Conservation (phyloP, 208 protist genomes). For the Acanthamoeba healyi region DNA sequence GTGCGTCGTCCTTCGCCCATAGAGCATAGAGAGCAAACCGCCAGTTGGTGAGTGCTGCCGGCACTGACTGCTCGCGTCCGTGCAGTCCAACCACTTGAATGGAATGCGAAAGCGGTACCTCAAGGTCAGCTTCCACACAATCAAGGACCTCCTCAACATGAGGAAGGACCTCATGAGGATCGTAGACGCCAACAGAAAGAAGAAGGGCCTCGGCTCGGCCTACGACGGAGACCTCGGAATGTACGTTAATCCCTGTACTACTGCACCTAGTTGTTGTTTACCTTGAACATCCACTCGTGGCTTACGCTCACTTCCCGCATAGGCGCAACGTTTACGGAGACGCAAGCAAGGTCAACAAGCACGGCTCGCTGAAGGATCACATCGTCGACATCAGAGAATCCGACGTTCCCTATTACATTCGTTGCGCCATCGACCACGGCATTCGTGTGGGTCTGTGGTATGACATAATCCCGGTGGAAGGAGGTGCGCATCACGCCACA, state of each 20-base stretch:
- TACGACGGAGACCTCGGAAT: conserved; percentile 67
- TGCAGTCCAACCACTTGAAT: conserved; percentile 96
- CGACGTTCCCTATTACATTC: conserved; percentile 99
- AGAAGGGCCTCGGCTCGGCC: conserved; percentile 10
- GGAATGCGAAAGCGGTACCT: conserved; percentile 94
- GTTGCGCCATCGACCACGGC: conserved; percentile 96
- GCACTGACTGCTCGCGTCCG: not conserved
- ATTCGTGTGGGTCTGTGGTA: conserved; percentile 98
- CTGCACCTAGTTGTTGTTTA: not conserved
- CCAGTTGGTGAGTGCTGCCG: too few relatives aligned
- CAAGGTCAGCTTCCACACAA: conserved; percentile 96
- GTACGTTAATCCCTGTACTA: not conserved
- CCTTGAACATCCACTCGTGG: not conserved
- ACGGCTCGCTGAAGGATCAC: conserved; percentile 91
- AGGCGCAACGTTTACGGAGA: conserved; percentile 88
- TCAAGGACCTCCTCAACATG: conserved; percentile 94
- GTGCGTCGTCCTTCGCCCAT: too few relatives aligned
- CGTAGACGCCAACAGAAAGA: conserved; percentile 81
- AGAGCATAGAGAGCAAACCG: too few relatives aligned
- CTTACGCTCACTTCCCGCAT: not conserved
- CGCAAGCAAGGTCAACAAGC: conserved; percentile 81
- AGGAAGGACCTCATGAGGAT: conserved; percentile 86
- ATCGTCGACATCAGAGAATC: conserved; percentile 99
- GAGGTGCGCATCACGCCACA: not conserved
- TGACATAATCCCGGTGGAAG: conserved; percentile 87